These are phyloP conservation scores for Penicillium robsamsonii DNA, from an alignment of 495 filamentous ascomycete genomes.

Conservation along the genomic window DNA sequence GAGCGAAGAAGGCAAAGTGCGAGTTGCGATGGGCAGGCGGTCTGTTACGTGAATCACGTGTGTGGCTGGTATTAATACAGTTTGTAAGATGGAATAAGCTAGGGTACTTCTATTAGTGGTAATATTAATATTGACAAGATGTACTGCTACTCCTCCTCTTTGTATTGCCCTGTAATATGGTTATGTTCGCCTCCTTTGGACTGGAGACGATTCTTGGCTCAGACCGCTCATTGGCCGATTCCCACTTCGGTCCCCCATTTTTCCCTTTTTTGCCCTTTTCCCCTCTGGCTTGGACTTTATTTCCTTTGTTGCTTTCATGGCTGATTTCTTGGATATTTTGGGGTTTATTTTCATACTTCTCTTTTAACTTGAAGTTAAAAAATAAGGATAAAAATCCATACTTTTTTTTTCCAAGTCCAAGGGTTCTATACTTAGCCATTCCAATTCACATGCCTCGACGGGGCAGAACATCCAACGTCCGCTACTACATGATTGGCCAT, in stretches of 20 bases:
- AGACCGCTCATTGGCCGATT: background rate
- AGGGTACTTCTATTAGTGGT: background rate
- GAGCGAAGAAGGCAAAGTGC: conserved; percentile 46
- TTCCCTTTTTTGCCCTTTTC: conserved; percentile 2
- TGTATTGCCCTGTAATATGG: background rate
- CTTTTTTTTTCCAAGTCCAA: background rate
- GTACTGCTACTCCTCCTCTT: background rate
- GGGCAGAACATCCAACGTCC: background rate
- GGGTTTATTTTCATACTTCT: background rate
- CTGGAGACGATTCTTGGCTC: conserved; percentile 3
- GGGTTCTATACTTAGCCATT: background rate
- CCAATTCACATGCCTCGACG: conserved; percentile 2
- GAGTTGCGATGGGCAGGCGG: conserved; percentile 41
- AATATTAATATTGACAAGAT: background rate
- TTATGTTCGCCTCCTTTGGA: background rate
- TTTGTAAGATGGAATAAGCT: background rate
- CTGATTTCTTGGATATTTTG: background rate
- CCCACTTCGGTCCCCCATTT: background rate
- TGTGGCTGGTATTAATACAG: conserved; percentile 1
- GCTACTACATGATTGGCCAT: background rate
- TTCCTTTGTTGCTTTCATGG: background rate
- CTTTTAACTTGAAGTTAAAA: background rate
- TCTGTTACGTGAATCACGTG: conserved; percentile 30
- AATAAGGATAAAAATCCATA: background rate
- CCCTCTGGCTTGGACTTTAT: conserved; percentile 9